Evolutionary conservation across 2,329 filamentous ascomycete genomes (phyloP).

Genomic region (Diaporthe longicolla): DNA sequence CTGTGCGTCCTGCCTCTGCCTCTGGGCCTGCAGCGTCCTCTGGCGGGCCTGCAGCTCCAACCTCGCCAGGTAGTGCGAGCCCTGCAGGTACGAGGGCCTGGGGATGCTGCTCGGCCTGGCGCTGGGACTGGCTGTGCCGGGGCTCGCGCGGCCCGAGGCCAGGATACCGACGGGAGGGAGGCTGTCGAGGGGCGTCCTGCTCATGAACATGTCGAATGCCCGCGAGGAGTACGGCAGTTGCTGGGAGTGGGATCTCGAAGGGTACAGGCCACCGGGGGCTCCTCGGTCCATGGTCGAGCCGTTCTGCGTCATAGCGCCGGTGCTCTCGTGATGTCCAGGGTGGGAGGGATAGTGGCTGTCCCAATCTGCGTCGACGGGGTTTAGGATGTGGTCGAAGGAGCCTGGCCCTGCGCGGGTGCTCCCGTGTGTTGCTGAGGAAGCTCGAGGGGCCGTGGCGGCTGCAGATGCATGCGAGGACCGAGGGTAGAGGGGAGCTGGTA

Average conservation of each 20-base stretch:
- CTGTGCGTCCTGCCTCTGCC: constrained; percentile 60
- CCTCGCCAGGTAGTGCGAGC: constrained; percentile 82
- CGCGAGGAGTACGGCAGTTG: constrained; percentile 65
- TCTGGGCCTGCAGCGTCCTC: constrained; percentile 64
- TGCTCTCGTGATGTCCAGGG: constrained; percentile 8
- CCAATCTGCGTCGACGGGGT: constrained; percentile 58
- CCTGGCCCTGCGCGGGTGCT: constrained; percentile 46
- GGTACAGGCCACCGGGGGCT: constrained; percentile 45
- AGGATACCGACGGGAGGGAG: constrained; percentile 46
- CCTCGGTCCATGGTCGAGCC: constrained; percentile 47
- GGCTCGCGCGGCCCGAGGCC: constrained; percentile 39
- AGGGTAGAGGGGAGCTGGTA: constrained; percentile 46
- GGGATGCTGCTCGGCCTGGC: constrained; percentile 72
- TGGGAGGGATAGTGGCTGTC: neutral
- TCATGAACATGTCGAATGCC: constrained; percentile 66
- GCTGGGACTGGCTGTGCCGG: constrained; percentile 41
- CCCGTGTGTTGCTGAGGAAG: constrained; percentile 54
- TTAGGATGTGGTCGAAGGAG: constrained; percentile 69
- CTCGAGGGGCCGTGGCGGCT: constrained; percentile 54
- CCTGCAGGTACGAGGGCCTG: constrained; percentile 85
- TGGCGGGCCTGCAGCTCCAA: constrained; percentile 79
- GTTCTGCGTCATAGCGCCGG: constrained; percentile 51
- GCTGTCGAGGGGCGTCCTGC: constrained; percentile 44
- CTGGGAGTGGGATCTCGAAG: constrained; percentile 49
- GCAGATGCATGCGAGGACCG: constrained; percentile 60